These are phyloP conservation scores for Penicillium paxilli DNA, from an alignment of 495 filamentous ascomycete species.

Conservation along the genomic window DNA sequence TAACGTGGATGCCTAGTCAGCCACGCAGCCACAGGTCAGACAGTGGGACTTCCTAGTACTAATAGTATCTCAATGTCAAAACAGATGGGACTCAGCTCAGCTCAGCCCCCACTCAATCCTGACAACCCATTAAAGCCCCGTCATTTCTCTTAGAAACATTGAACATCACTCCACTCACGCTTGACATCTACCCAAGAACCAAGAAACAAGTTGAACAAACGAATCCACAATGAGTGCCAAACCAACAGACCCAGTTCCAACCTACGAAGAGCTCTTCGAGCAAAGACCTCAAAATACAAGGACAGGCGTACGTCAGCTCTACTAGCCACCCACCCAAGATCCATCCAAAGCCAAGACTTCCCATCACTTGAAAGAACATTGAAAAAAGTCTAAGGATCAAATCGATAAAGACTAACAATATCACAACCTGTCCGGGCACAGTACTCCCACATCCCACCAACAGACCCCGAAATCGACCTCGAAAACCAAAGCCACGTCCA, in stretches of 20 bases:
- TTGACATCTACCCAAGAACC: not conserved
- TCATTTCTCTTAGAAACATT: no score
- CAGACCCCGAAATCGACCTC: not conserved
- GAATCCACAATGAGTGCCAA: not conserved
- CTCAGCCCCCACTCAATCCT: no score
- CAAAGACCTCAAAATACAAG: not conserved
- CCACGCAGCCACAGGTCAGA: no score
- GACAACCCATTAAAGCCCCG: no score
- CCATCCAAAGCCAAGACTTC: not conserved
- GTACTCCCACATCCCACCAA: not conserved
- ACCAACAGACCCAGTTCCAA: not conserved
- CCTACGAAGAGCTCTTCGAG: conserved; percentile 7
- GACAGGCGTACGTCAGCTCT: conserved; percentile 3
- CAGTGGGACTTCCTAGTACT: no score
- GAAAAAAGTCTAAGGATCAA: no score
- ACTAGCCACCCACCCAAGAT: not conserved
- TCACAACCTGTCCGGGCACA: no score
- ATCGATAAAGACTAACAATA: not conserved
- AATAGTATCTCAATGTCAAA: no score
- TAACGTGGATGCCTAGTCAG: no score
- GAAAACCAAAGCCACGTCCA: not conserved
- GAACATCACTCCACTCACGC: no score
- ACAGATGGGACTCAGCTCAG: no score
- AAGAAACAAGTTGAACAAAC: not conserved
- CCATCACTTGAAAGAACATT: not conserved